phyloP scores from a whole-genome alignment of 148 eudicot species.

The Chenopodium album region DNA sequence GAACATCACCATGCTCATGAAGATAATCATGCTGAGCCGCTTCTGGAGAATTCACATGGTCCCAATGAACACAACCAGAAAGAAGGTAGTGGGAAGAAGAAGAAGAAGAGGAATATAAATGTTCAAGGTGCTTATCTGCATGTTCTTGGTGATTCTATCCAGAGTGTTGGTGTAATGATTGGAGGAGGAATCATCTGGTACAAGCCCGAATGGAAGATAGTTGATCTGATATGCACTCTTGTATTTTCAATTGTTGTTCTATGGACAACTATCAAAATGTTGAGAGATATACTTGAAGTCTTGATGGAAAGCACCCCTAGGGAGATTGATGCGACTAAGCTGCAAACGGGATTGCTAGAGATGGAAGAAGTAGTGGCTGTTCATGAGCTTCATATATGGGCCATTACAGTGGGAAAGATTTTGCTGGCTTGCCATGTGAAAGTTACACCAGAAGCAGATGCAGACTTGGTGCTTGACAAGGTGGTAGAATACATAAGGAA shows the following conservation, averaged over 20 bases:
- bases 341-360: conserved; percentile 64
- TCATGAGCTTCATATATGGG: conserved; percentile 96
- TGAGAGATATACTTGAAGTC: conserved; percentile 75
- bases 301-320: conserved; percentile 97
- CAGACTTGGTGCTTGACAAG: conserved; percentile 80
- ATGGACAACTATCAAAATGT: conserved; percentile 76
- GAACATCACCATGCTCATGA: conserved; percentile 43
- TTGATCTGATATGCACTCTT: conserved; percentile 88
- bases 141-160: conserved; percentile 93
- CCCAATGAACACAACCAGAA: conserved; percentile 16
- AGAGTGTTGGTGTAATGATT: conserved; percentile 93
- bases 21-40: conserved; percentile 42
- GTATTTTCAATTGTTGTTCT: conserved; percentile 74
- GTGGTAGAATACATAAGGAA: conserved; percentile 70
- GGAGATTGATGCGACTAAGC: conserved; percentile 85
- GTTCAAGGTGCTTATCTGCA: conserved; percentile 94
- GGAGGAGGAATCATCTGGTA: conserved; percentile 94
- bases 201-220: conserved; percentile 85
- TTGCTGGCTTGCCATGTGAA: conserved; percentile 90
- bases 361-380: conserved; percentile 85
- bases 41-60: conserved; percentile 33
- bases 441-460: conserved; percentile 69
- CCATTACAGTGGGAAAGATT: conserved; percentile 88
- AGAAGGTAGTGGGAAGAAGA: conserved; percentile 42
- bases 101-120: conserved; percentile 61